phyloP scores from a whole-genome alignment of 2,329 filamentous ascomycete genomes.

The Chrysoporthe cubensis region DNA sequence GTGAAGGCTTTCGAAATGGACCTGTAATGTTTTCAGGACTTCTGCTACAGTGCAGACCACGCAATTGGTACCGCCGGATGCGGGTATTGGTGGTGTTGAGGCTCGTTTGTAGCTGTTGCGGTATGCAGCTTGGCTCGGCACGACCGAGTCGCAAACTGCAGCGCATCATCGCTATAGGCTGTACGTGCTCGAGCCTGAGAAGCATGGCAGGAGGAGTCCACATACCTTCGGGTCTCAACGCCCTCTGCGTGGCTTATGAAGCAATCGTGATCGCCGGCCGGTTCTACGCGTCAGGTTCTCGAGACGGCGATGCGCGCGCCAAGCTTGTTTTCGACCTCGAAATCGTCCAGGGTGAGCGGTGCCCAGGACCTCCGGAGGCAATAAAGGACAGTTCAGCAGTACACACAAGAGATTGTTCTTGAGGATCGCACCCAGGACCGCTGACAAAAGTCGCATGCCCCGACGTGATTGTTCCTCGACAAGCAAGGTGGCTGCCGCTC shows the following conservation, averaged over 20 bases:
- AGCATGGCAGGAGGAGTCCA: neutral
- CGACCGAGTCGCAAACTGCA: slow-evolving; percentile 7
- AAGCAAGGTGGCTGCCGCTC: slow-evolving; percentile 5
- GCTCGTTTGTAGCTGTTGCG: slow-evolving; percentile 6
- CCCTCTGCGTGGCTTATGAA: neutral
- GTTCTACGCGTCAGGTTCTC: slow-evolving; percentile 6
- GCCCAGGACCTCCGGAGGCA: neutral
- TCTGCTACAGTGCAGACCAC: neutral
- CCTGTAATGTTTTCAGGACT: neutral
- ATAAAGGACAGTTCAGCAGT: neutral
- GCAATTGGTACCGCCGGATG: neutral
- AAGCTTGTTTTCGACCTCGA: neutral
- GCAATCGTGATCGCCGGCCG: neutral
- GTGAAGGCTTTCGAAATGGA: neutral
- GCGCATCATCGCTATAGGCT: neutral
- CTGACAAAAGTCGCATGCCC: neutral
- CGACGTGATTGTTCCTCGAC: neutral
- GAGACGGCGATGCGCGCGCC: neutral
- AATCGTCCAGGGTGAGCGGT: neutral
- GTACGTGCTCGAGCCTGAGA: neutral
- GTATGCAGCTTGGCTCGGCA: neutral
- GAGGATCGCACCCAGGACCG: neutral
- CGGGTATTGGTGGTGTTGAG: neutral
- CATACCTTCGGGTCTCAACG: neutral
- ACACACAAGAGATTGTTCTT: neutral